Evolutionary conservation across 345 rosid species (phyloP).

Genomic region (Eucalyptus polybractea): DNA sequence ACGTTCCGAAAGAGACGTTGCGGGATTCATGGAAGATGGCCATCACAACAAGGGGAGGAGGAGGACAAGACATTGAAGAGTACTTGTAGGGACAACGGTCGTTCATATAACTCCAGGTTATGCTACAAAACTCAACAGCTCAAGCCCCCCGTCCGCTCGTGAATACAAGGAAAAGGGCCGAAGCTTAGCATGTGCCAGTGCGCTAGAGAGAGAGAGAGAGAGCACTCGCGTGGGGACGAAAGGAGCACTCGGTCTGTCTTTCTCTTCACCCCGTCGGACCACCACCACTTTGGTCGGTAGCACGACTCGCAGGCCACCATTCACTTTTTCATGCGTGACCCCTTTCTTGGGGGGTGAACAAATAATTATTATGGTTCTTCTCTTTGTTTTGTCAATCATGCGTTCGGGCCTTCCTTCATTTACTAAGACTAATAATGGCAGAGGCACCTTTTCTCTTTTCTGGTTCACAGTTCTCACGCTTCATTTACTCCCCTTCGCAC

Average conservation of each 20-base stretch:
- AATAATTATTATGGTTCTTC: not conserved
- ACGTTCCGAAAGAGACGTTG: not conserved
- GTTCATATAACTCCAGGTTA: not conserved
- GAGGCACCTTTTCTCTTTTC: not conserved
- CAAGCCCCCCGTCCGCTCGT: not conserved
- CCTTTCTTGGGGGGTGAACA: not conserved
- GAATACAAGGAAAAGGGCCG: not conserved
- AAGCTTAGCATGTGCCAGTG: not conserved
- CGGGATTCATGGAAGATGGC: not conserved
- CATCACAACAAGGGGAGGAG: not conserved
- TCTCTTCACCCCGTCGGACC: not conserved
- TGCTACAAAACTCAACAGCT: not conserved
- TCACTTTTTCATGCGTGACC: not conserved
- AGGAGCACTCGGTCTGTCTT: not conserved
- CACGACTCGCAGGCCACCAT: not conserved
- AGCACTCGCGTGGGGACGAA: not conserved
- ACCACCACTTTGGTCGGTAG: not conserved
- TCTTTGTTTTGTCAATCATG: not conserved
- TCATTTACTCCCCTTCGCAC: not conserved
- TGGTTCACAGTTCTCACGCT: not conserved
- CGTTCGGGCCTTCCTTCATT: not conserved
- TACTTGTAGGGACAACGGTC: not conserved
- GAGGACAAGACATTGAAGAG: not conserved
- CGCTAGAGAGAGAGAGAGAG: not conserved
- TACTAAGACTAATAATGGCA: not conserved